phyloP scores from a whole-genome alignment of 2,329 filamentous ascomycete species.

The Apiospora hydei region DNA sequence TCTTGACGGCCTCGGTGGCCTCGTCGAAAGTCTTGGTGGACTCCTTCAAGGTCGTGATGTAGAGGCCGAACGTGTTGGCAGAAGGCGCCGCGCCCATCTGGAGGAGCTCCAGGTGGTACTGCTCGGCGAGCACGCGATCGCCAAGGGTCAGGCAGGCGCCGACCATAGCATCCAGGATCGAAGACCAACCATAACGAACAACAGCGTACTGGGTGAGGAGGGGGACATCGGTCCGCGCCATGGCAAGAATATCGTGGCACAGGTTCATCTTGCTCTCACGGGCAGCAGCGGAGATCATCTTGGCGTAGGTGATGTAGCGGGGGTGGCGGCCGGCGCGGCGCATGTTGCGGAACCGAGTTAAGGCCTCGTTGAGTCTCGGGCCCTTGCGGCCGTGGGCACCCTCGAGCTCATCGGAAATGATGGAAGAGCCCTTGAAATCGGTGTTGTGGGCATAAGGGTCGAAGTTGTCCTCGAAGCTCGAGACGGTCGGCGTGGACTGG shows the following conservation, averaged over 20 bases:
- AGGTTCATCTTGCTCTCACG: constrained; percentile 83
- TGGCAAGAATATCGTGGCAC: constrained; percentile 85
- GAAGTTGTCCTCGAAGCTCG: constrained; percentile 79
- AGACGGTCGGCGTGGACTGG: constrained; percentile 61
- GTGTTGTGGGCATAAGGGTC: constrained; percentile 91
- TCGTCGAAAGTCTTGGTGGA: constrained; percentile 98
- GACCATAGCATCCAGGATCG: constrained; percentile 95
- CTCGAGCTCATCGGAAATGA: constrained; percentile 90
- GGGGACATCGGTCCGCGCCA: constrained; percentile 90
- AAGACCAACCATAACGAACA: constrained; percentile 94
- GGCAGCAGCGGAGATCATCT: constrained; percentile 89
- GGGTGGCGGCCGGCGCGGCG: constrained; percentile 90
- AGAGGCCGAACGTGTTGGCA: constrained; percentile 96
- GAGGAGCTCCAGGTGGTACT: constrained; percentile 90
- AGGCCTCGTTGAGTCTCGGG: constrained; percentile 78
- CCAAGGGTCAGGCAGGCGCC: constrained; percentile 87
- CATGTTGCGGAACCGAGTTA: constrained; percentile 89
- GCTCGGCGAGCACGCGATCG: constrained; percentile 79
- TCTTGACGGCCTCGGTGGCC: constrained; percentile 94
- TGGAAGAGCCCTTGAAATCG: constrained; percentile 90
- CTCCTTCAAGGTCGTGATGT: constrained; percentile 99
- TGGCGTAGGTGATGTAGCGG: constrained; percentile 95
- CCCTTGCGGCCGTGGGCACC: constrained; percentile 76
- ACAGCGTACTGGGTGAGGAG: constrained; percentile 83
- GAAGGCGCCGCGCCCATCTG: constrained; percentile 91